A percentile compares a stretch with the other conserved stretches of the same genome.
Evolutionary conservation across 2,329 filamentous ascomycete genomes (phyloP).

Genomic region (Colletotrichum sp.): DNA sequence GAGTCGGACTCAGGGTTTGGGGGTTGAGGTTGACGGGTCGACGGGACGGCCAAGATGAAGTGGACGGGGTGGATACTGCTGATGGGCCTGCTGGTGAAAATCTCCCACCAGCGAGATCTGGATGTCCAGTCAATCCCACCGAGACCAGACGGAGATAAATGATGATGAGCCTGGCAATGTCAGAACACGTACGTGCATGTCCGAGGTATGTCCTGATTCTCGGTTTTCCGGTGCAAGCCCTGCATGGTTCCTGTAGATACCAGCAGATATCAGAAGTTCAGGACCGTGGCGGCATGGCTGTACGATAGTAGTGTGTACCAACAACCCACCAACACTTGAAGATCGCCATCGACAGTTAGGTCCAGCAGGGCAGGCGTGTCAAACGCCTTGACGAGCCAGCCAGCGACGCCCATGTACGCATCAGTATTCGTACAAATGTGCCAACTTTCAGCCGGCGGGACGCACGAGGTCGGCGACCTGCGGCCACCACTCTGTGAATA

Average conservation of each 20-base stretch:
- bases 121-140: background rate
- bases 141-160: background rate
- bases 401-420: background rate
- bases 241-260: background rate
- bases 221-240: background rate
- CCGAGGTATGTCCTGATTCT: background rate
- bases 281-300: background rate
- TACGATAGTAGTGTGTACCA: background rate
- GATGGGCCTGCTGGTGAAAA: slow-evolving; percentile 1
- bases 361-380: background rate
- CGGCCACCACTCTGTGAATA: background rate
- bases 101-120: background rate
- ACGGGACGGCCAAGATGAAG: background rate
- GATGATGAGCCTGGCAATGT: slow-evolving; percentile 9
- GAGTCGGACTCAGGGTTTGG: background rate
- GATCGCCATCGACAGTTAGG: background rate
- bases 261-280: background rate
- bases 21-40: background rate
- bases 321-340: background rate
- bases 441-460: background rate
- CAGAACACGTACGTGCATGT: background rate
- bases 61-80: background rate
- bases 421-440: background rate
- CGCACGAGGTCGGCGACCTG: background rate
- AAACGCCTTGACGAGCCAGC: background rate